phyloP scores from a whole-genome alignment of 768 basidiomycete species.

The Vishniacozyma victoriae region DNA sequence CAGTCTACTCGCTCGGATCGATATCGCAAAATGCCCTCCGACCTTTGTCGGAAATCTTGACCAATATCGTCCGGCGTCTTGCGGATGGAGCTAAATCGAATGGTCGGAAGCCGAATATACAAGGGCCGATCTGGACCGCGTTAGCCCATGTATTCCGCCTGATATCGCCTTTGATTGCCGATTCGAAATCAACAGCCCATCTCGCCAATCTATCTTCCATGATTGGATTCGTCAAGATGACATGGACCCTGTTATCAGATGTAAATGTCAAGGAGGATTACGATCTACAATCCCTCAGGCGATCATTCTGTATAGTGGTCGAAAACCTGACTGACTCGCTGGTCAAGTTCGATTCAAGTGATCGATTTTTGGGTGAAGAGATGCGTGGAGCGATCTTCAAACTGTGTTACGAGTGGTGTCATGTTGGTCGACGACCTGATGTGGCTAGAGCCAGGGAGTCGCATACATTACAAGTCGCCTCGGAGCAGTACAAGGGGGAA shows the following conservation, averaged over 20 bases:
- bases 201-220: constrained; percentile 71
- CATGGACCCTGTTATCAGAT: constrained; percentile 67
- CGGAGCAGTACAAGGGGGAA: constrained; percentile 56
- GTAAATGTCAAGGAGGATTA: constrained; percentile 68
- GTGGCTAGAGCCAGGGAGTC: constrained; percentile 63
- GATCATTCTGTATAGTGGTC: constrained; percentile 84
- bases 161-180: constrained; percentile 69
- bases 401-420: constrained; percentile 90
- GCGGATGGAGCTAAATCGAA: constrained; percentile 65
- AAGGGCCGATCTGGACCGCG: constrained; percentile 66
- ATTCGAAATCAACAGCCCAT: constrained; percentile 62
- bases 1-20: constrained; percentile 80
- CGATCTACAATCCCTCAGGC: constrained; percentile 70
- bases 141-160: constrained; percentile 83
- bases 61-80: constrained; percentile 71
- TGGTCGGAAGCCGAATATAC: constrained; percentile 60
- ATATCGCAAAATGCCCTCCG: constrained; percentile 72
- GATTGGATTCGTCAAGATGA: constrained; percentile 78
- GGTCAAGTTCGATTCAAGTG: constrained; percentile 59
- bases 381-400: constrained; percentile 74
- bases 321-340: constrained; percentile 78
- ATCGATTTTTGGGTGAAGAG: constrained; percentile 67
- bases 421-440: constrained; percentile 70
- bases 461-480: constrained; percentile 64
- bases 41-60: constrained; percentile 75